phyloP scores from a whole-genome alignment of 2,329 filamentous ascomycete genomes.

The Penicillium sp. region DNA sequence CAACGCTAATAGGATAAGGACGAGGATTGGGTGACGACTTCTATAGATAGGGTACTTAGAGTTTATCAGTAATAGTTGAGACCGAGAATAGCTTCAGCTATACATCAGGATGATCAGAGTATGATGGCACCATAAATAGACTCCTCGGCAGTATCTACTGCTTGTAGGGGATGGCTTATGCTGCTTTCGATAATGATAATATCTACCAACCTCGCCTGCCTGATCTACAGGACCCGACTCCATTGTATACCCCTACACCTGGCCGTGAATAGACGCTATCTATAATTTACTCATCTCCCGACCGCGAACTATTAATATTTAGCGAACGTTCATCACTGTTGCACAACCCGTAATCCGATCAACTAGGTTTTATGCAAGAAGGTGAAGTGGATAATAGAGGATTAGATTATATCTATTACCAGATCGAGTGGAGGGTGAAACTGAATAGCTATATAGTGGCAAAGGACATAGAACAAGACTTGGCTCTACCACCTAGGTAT shows the following conservation, averaged over 20 bases:
- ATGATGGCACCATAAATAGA: too few species aligned
- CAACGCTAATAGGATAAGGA: too few species aligned
- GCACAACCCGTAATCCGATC: slow-evolving; percentile 2
- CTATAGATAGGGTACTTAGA: too few species aligned
- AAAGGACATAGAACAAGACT: slow-evolving; percentile 24
- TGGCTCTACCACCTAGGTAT: slow-evolving; percentile 17
- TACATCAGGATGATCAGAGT: too few species aligned
- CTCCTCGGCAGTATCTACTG: slow-evolving; percentile 5
- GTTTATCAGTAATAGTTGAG: too few species aligned
- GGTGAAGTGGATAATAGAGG: slow-evolving; percentile 5
- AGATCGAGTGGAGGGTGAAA: slow-evolving; percentile 15
- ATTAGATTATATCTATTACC: slow-evolving; percentile 12
- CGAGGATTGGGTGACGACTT: too few species aligned
- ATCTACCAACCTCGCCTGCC: slow-evolving; percentile 13
- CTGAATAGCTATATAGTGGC: slow-evolving; percentile 16
- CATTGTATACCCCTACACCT: slow-evolving; percentile 22
- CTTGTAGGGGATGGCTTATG: slow-evolving; percentile 2
- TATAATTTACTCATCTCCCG: slow-evolving; percentile 16
- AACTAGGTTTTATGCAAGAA: slow-evolving; percentile 2
- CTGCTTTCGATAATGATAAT: slow-evolving; percentile 9
- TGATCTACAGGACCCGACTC: slow-evolving; percentile 19
- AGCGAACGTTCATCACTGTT: slow-evolving; percentile 10
- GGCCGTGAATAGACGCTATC: slow-evolving; percentile 21
- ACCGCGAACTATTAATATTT: slow-evolving; percentile 10
- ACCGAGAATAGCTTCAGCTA: too few species aligned